Evolutionary conservation across 2,329 filamentous ascomycete genomes (phyloP).

Genomic region (Aspergillus persii): DNA sequence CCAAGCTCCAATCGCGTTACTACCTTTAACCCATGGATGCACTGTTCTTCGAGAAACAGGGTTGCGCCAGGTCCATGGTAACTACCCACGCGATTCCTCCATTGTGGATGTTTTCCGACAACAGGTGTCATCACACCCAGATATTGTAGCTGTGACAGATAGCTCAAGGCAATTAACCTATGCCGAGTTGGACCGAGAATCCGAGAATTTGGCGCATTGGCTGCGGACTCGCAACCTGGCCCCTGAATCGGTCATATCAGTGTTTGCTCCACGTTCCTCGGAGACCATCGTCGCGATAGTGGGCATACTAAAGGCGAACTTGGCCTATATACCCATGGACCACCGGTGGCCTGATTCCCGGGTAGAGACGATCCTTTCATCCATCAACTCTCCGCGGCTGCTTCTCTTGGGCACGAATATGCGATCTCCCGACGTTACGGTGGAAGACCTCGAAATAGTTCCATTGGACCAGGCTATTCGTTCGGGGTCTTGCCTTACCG

Average conservation of each 20-base stretch:
- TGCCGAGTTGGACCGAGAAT: constrained; percentile 2
- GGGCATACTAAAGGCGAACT: constrained; percentile 1
- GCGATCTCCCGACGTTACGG: neutral
- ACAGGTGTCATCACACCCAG: neutral
- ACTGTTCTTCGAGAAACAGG: neutral
- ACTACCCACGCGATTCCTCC: neutral
- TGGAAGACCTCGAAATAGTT: neutral
- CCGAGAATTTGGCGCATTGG: neutral
- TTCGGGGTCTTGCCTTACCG: neutral
- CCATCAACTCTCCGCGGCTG: neutral
- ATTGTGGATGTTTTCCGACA: constrained; percentile 3
- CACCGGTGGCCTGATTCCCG: neutral
- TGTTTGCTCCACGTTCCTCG: constrained; percentile 1
- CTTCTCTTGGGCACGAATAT: neutral
- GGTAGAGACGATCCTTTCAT: neutral
- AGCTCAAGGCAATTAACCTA: neutral
- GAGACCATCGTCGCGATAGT: neutral
- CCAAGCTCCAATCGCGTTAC: neutral
- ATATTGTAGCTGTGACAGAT: neutral
- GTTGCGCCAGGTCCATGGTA: neutral
- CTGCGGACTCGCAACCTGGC: neutral
- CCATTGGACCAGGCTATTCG: neutral
- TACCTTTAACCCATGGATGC: neutral
- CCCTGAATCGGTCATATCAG: neutral
- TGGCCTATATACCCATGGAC: constrained; percentile 8